Conservation (phyloP, 2,329 filamentous ascomycete species). For the Fusarium sterilihyphosum region DNA sequence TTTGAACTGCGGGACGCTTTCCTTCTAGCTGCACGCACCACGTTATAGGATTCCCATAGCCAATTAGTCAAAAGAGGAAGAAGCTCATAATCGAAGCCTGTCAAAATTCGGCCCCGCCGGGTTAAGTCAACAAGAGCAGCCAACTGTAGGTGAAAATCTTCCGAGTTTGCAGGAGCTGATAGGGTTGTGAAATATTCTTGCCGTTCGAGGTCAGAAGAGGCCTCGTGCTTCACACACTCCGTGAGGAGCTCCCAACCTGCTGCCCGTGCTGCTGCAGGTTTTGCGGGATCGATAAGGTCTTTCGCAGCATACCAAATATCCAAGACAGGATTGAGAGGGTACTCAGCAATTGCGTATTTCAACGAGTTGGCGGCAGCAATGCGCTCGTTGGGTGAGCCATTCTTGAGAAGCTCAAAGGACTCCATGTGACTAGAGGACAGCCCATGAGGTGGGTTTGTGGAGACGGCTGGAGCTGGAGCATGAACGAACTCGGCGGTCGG, state of each 20-base stretch:
- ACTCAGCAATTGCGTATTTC: slow-evolving; percentile 65
- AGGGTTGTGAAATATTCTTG: slow-evolving; percentile 73
- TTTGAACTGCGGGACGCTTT: slow-evolving; percentile 52
- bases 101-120: slow-evolving; percentile 67
- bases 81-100: slow-evolving; percentile 74
- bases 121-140: slow-evolving; percentile 70
- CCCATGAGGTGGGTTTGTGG: slow-evolving; percentile 51
- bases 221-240: slow-evolving; percentile 70
- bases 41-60: slow-evolving; percentile 66
- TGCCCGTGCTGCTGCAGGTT: slow-evolving; percentile 62
- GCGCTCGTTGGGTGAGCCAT: slow-evolving; percentile 62
- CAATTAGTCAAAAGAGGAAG: slow-evolving; percentile 70
- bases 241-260: slow-evolving; percentile 74
- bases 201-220: slow-evolving; percentile 73
- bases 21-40: slow-evolving; percentile 62
- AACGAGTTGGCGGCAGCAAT: slow-evolving; percentile 67
- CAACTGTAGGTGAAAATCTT: slow-evolving; percentile 75
- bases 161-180: slow-evolving; percentile 62
- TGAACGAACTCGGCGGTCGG: slow-evolving; percentile 58
- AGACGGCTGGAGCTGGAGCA: slow-evolving; percentile 51
- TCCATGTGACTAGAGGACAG: slow-evolving; percentile 64
- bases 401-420: slow-evolving; percentile 64
- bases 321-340: slow-evolving; percentile 66
- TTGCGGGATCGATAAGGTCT: slow-evolving; percentile 69
- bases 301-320: slow-evolving; percentile 74